phyloP scores from a whole-genome alignment of 768 basidiomycete species.

The Russula abietina region DNA sequence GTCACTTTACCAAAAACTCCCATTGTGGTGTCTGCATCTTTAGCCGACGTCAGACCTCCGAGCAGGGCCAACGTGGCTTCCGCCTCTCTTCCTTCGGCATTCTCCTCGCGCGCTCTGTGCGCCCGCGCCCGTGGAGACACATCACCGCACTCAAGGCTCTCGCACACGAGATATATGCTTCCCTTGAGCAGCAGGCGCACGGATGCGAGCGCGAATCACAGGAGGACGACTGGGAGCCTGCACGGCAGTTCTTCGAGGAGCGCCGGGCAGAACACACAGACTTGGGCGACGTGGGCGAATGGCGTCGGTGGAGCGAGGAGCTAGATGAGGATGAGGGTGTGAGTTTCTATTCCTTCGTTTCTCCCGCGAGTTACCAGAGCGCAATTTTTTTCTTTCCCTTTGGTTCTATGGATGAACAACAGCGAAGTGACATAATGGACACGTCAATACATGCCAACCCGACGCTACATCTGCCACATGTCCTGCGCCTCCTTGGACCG shows the following conservation, averaged over 20 bases:
- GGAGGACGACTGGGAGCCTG: constrained; percentile 57
- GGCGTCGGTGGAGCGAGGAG: constrained; percentile 66
- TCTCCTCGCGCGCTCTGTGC: constrained; percentile 54
- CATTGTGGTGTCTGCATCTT: constrained; percentile 73
- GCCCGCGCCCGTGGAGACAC: constrained; percentile 75
- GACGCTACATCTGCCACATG: constrained; percentile 65
- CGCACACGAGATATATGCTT: constrained; percentile 46
- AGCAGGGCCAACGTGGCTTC: constrained; percentile 72
- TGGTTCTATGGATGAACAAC: no score
- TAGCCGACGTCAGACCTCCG: constrained; percentile 57
- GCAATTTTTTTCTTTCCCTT: not conserved
- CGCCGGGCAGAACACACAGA: constrained; percentile 47
- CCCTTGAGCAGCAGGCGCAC: constrained; percentile 26
- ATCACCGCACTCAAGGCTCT: constrained; percentile 57
- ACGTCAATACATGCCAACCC: constrained; percentile 38
- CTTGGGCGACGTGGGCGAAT: constrained; percentile 51
- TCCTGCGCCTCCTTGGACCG: constrained; percentile 72
- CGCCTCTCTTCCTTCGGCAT: constrained; percentile 75
- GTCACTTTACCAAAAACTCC: constrained; percentile 66
- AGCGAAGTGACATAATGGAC: not conserved
- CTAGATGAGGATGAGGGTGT: constrained; percentile 31
- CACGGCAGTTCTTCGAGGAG: constrained; percentile 57
- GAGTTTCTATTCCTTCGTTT: not conserved
- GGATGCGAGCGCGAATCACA: constrained; percentile 37
- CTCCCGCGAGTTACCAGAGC: not conserved